Evolutionary conservation across 2,329 filamentous ascomycete genomes (phyloP), one percentile per base, ranked within the genome.

Genomic region (Coniochaeta sp.): DNA sequence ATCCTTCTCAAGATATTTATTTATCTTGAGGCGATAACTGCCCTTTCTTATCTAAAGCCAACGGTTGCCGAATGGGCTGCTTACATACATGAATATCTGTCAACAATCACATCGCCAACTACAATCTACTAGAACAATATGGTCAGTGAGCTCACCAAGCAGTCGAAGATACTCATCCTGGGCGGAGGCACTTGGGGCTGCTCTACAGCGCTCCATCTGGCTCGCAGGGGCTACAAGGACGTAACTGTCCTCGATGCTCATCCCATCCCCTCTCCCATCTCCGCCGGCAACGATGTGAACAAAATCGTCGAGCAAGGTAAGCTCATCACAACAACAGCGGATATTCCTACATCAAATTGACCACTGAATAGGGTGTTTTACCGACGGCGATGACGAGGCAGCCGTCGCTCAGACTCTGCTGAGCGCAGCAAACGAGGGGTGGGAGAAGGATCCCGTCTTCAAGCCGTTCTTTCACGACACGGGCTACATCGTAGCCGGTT

Each of bases 391-490:
- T 38, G 67, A 68, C 32, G 67, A 72, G 59, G 69, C 74, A n/a
- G 68, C 67, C 55, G 72, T 67, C 59, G 68, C 42, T 24, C 63
- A 70, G 70, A 44, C 54, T 14, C 32, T 56, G 30, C 65, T 75
- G 58, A 66, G 72, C 60, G 65, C 75, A 59, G 70, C 74, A 32
- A 72, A 74, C 47, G 61, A 73, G n/a, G 73, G 73, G 9, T 80
- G 77, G 78, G 71, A 73, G 12, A 65, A 66, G 9, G 78, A 80
- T 62, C 68, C 74, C 1, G 59, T 79, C 4, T 77, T 78, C 65
- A 69, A 67, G 58, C 71, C 73, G 3, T 76, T 72, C 63, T 79
- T 79, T 62, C 77, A 80, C 61, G 68, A 73, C 12, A 81, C 77
- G 0, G 77, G 78, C 28, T 78, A 77, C 63, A 76, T 79, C 19